These are phyloP conservation scores for Lophiotrema nucula DNA, from an alignment of 495 filamentous ascomycete genomes.

Conservation along the genomic window DNA sequence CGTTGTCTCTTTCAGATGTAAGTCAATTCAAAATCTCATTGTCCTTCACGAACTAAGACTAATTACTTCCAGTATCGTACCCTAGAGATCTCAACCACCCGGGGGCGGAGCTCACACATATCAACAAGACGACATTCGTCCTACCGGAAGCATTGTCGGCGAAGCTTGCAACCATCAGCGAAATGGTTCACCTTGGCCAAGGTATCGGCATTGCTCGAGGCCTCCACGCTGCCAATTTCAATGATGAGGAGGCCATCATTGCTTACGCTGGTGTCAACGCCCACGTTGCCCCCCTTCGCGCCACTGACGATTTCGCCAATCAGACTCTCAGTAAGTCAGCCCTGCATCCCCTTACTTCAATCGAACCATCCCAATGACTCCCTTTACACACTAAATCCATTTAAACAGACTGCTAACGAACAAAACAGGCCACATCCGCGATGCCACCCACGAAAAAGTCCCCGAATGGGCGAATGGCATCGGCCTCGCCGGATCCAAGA, in stretches of 20 bases:
- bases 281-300: constrained; percentile 24
- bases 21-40: not conserved
- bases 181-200: constrained; percentile 20
- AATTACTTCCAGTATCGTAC: no score
- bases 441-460: constrained; percentile 27
- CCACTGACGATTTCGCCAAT: constrained; percentile 32
- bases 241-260: constrained; percentile 33
- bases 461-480: constrained; percentile 24
- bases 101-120: no score
- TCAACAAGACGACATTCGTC: constrained; percentile 15
- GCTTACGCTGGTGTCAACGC: constrained; percentile 28
- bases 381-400: no score
- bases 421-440: constrained; percentile 32
- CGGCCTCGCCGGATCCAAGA: constrained; percentile 34
- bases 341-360: not conserved
- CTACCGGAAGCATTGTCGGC: constrained; percentile 5
- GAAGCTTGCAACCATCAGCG: constrained; percentile 20
- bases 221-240: constrained; percentile 22
- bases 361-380: not conserved
- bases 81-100: no score
- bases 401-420: no score
- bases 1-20: constrained; percentile 25
- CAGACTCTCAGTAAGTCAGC: constrained; percentile 32
- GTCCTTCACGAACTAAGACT: no score
- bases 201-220: constrained; percentile 31